A percentile compares a stretch with the other conserved stretches of the same genome.
phyloP scores from a whole-genome alignment of 106 monocot genomes.

The Allium sativum region DNA sequence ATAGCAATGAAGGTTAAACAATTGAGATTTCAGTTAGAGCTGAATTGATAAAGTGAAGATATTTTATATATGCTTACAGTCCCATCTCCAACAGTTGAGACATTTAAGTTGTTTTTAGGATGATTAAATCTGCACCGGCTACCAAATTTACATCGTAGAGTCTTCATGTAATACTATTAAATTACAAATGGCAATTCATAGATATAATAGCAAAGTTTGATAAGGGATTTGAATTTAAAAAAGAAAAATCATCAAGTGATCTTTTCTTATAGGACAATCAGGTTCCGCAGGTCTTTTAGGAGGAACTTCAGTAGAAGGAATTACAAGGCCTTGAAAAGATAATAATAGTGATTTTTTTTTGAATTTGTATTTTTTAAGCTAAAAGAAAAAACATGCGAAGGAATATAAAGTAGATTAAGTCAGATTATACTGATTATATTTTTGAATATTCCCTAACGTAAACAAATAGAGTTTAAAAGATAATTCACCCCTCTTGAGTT shows the following conservation, averaged over 20 bases:
- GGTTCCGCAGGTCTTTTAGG: constrained; percentile 87
- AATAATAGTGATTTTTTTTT: no score
- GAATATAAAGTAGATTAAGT: no score
- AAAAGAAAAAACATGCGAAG: no score
- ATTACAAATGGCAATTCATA: not conserved
- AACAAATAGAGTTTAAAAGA: no score
- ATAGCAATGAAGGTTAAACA: no score
- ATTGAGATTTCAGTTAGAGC: constrained; percentile 1
- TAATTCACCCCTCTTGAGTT: no score
- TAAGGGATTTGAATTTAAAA: not conserved
- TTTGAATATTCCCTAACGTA: no score
- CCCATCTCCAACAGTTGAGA: constrained; percentile 8
- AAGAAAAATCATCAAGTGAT: no score
- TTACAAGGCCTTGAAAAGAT: constrained; percentile 40
- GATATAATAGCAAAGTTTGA: not conserved
- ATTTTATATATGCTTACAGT: constrained; percentile 6
- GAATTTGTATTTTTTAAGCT: no score
- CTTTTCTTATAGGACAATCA: constrained; percentile 83
- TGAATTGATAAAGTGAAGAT: not conserved
- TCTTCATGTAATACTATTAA: constrained; percentile 67
- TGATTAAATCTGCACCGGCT: constrained; percentile 76
- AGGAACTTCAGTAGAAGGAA: constrained; percentile 42
- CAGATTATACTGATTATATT: no score
- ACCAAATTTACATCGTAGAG: constrained; percentile 75
- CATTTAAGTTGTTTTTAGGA: constrained; percentile 35